Evolutionary conservation across 2,329 filamentous ascomycete genomes (phyloP), one percentile per base, ranked within the genome.

Genomic region (Cordyceps fumosorosea): DNA sequence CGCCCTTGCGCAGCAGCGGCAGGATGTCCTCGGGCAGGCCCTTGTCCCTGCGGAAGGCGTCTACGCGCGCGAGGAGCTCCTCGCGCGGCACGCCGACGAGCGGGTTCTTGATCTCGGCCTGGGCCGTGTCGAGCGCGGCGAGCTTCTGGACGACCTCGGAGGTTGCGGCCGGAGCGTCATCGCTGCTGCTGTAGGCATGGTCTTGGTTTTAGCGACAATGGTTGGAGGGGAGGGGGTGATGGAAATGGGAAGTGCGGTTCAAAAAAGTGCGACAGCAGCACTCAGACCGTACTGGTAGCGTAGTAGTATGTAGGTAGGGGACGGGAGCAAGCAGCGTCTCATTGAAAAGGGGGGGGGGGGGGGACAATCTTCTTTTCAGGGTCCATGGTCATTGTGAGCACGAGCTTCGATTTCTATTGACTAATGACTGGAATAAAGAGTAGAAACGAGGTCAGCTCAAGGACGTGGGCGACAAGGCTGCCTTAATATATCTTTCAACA

Each of bases 1-100:
- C 90, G 40, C 89, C 90, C 68, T 87, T 88, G 10, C 71, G 71
- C 14, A 83, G 68, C 26, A 32, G 26, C 3, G 81, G 24, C 67
- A 81, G 68, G 22, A 81, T 73, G 24, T 81, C 76, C 42, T 75
- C 74, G 1, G 71, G 70, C 3, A 85, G 72, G 10, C 76, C 77
- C 56, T 79, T 77, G n/a, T 79, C 71, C 3, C 69, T 65, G 50
- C 81, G 83, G 69, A 86, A 88, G 0, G 73, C 69, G 50, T 82
- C 77, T 2, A 87, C 84, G 64, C 84, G 76, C 22, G 73, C 70
- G 45, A 87, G 70, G 16, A 88, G 77, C 58, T 80, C 72, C 1
- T 81, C 75, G 32, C 78, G 77, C 2, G 80, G 76, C 8, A 87
- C 76, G 0, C 78, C 81, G 2, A 75, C 78, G 3, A 88, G 70